Evolutionary conservation across 1,284 basidiomycete species (phyloP).

Genomic region (Mycena citricolor): DNA sequence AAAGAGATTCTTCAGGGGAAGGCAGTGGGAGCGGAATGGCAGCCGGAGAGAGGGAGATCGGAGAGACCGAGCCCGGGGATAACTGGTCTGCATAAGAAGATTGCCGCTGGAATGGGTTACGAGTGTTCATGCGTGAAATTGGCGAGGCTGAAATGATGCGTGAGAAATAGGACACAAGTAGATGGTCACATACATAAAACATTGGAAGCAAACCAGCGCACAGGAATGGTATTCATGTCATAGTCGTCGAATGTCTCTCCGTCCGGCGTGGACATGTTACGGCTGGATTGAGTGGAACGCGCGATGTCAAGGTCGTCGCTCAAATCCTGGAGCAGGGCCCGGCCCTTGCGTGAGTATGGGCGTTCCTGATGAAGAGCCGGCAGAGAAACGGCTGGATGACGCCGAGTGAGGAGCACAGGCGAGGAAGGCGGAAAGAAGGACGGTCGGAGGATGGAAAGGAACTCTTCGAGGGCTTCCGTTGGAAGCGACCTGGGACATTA

Average conservation of each 20-base stretch:
- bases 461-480: slow-evolving; percentile 78
- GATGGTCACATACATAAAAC: slow-evolving; percentile 35
- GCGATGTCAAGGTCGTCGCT: slow-evolving; percentile 31
- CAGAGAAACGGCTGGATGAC: slow-evolving; percentile 43
- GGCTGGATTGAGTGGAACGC: slow-evolving; percentile 33
- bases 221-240: slow-evolving; percentile 26
- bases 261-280: slow-evolving; percentile 29
- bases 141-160: slow-evolving; percentile 56
- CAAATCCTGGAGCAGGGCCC: slow-evolving; percentile 38
- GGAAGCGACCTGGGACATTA: slow-evolving; percentile 55
- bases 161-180: slow-evolving; percentile 11
- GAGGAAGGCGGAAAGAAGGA: slow-evolving; percentile 61
- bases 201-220: slow-evolving; percentile 38
- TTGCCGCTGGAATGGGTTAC: slow-evolving; percentile 73
- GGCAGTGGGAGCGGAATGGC: slow-evolving; percentile 66
- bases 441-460: slow-evolving; percentile 72
- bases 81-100: slow-evolving; percentile 37
- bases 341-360: slow-evolving; percentile 40
- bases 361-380: slow-evolving; percentile 49
- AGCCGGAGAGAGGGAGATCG: slow-evolving; percentile 49
- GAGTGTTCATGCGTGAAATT: slow-evolving; percentile 70
- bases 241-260: slow-evolving; percentile 24
- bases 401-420: slow-evolving; percentile 54
- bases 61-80: slow-evolving; percentile 38
- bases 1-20: slow-evolving; percentile 58